Percentiles rank a stretch among this genome's conserved stretches.
Conservation (phyloP, 1,284 basidiomycete genomes). For the Sporisorium reilianum region DNA sequence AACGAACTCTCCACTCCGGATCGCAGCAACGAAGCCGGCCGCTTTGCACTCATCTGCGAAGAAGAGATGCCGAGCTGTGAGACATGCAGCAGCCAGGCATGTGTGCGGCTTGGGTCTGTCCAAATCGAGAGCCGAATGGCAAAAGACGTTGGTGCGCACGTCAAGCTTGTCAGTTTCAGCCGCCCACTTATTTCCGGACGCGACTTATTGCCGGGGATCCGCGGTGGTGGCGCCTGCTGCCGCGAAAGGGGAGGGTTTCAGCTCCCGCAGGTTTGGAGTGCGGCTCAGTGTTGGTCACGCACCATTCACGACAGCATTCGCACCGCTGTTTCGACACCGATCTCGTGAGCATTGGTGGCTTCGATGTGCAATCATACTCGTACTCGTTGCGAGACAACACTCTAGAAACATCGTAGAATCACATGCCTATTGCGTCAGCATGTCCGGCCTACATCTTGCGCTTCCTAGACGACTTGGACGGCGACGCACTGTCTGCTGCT, state of each 20-base stretch:
- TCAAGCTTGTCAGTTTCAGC: slow-evolving; percentile 4
- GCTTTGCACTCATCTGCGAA: too few species aligned
- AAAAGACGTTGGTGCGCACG: too few species aligned
- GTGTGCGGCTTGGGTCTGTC: too few species aligned
- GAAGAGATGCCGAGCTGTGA: too few species aligned
- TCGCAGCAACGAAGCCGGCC: too few species aligned
- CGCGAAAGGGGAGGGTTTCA: background rate
- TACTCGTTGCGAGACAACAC: background rate
- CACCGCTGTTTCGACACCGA: too few species aligned
- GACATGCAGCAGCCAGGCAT: background rate
- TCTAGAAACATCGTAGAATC: background rate
- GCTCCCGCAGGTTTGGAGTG: background rate
- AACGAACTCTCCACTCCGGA: too few species aligned
- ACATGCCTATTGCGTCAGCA: background rate
- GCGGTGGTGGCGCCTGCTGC: background rate
- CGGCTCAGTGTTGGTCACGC: background rate
- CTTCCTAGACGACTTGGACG: slow-evolving; percentile 33
- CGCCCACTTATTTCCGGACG: slow-evolving; percentile 4
- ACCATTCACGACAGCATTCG: too few species aligned
- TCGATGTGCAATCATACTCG: too few species aligned
- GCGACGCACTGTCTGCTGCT: slow-evolving; percentile 2
- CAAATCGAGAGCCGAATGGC: background rate
- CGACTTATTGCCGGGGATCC: slow-evolving; percentile 5
- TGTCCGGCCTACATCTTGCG: slow-evolving; percentile 22
- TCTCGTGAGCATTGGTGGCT: too few species aligned